Evolutionary conservation across 306 rosid genomes (phyloP), one percentile per base, ranked within the genome.

Genomic region (Abrus pulchellus): DNA sequence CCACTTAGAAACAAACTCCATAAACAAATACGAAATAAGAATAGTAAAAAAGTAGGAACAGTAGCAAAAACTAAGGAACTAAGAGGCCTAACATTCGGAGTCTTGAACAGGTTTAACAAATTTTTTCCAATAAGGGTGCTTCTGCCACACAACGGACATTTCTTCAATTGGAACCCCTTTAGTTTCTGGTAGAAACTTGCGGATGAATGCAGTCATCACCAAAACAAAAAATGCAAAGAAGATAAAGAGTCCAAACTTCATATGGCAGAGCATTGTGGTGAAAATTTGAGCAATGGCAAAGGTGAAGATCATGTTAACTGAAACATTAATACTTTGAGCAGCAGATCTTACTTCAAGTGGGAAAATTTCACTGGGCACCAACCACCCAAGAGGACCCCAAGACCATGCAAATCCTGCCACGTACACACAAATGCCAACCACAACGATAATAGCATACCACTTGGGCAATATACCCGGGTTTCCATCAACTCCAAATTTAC

Each of bases 291-390:
- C 71, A 65, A 65, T 65, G 50, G 32, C 12, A 65, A 65, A 65
- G 33, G 50, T 65, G 13, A 40, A 65, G n/a, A 65, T 40, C 50
- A 65, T 65, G 34, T 40, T 65, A 0, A 40, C n/a, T 0, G 50
- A 40, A 0, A 65, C 50, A 40, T 65, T 65, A 3, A 65, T 7
- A 40, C 50, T 65, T 3, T 65, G 71, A 0, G 33, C 30, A 14
- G 71, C 50, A 0, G 71, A 65, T 7, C 71, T 9, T 2, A 65
- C 49, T 14, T 65, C 33, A 40, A 65, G 71, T 0, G 50, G 50
- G 0, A 65, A 65, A 40, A 65, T 65, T 50, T 65, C 50, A 65
- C 71, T 65, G 5, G 71, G 50, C 5, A 65, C 71, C 50, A 65
- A 65, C 50, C 71, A 65, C 7, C 71, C 50, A 1, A 65, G 1